Base-by-base conservation (phyloP, 164 flowering plant genomes). In the Liriodendron chinense region DNA sequence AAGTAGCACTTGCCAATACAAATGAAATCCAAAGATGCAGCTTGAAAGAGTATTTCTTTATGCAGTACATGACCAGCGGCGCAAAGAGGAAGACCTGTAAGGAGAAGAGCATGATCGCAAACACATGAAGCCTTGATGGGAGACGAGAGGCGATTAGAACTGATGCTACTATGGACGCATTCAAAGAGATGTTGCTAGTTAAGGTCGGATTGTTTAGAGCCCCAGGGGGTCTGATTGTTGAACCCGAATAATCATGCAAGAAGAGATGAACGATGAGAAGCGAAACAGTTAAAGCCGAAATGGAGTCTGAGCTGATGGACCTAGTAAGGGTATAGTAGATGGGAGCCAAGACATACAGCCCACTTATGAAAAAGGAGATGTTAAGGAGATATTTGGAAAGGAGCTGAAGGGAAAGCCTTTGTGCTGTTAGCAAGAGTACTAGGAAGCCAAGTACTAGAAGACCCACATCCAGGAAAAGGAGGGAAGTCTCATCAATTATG, bases 221-320 rank as follows among this genome's bases (percentile, higher is more conserved):
- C 22, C 96, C 96, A 0, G 92, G 91, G 69, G 96, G 89, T 77
- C 83, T 87, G 22, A 92, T 83, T 6, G 94, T 88, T 59, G 92
- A 88, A 1, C 96, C 92, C 0, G 96, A 85, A 76, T 94, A 96
- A 82, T 96, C 94, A 63, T 96, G 99, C 75, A 94, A 81, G 79
- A 94, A 96, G 75, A 96, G 93, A 85, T 96, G 99, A 75, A 96
- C 85, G 43, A 89, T 21, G 63, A 94, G 79, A 50, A 96, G 95
- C 3, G 86, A 85, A 70, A 84, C 85, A 9, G 95, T 86, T 1
- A 94, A 83, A 24, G 97, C 96, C 97, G 94, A 91, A 23, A 96
- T 94, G 68, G 98, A 90, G 77, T 94, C 97, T 18, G 99, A 94
- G 83, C 97, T 92, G 75, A 94, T 92, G 65, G 99, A 94, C 76